A percentile compares a stretch with the other conserved stretches of the same genome.
Evolutionary conservation across 2,329 filamentous ascomycete genomes (phyloP).

Genomic region (Tolypocladium capitatum): DNA sequence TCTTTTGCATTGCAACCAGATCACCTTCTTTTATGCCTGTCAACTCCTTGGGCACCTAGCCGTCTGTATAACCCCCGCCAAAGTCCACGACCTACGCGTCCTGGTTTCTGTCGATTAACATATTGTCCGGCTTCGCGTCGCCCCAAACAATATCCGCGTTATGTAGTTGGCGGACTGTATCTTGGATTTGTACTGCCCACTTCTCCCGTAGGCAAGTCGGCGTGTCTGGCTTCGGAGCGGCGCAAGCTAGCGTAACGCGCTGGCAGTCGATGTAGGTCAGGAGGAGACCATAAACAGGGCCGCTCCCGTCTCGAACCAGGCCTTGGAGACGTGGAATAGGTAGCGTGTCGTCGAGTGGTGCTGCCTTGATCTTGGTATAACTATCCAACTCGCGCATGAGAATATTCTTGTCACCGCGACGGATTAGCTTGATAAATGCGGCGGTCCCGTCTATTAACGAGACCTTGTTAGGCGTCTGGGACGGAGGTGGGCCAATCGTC

Average conservation of each 20-base stretch:
- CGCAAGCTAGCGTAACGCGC: background rate
- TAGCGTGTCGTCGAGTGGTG: conserved; percentile 1
- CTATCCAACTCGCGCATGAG: conserved; percentile 2
- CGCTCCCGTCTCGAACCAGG: conserved; percentile 2
- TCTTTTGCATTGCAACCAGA: conserved; percentile 3
- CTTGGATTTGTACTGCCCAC: conserved; percentile 6
- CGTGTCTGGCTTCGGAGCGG: background rate
- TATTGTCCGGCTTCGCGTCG: conserved; percentile 15
- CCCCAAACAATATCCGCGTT: conserved; percentile 14
- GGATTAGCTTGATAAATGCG: conserved; percentile 2
- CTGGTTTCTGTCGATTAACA: conserved; percentile 13
- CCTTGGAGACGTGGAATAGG: conserved; percentile 4
- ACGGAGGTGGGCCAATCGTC: background rate
- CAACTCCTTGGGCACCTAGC: conserved; percentile 3
- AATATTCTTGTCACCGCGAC: conserved; percentile 1
- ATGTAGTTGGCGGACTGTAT: conserved; percentile 8
- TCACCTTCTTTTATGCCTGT: conserved; percentile 3
- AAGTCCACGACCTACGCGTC: conserved; percentile 17
- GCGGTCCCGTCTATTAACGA: background rate
- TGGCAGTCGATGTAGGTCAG: conserved; percentile 5
- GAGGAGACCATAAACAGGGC: conserved; percentile 3
- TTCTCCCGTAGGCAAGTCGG: background rate
- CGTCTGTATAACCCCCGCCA: conserved; percentile 8
- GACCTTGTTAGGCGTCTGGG: background rate
- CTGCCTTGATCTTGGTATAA: conserved; percentile 5